Evolutionary conservation across 306 rosid species (phyloP).

Genomic region (Cucurbita ficifolia): DNA sequence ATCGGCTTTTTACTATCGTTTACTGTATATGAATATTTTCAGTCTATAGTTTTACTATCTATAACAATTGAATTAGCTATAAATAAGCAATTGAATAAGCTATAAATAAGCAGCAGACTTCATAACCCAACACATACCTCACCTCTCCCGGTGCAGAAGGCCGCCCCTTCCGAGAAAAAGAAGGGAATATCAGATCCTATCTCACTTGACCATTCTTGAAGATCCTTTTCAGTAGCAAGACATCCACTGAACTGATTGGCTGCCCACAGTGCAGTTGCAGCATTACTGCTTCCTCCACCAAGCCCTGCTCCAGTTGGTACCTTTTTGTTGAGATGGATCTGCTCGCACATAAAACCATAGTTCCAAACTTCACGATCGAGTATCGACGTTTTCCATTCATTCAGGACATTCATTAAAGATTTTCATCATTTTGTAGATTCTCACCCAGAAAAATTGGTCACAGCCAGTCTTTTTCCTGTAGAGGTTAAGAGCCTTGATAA

Average conservation of each 20-base stretch:
- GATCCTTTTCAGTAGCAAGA: conserved; percentile 71
- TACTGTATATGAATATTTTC: no score
- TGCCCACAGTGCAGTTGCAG: conserved; percentile 98
- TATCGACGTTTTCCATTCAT: not conserved
- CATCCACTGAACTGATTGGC: conserved; percentile 79
- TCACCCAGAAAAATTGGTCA: conserved; percentile 77
- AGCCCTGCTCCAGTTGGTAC: conserved; percentile 99
- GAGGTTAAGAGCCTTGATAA: conserved; percentile 91
- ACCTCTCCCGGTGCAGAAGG: conserved; percentile 94
- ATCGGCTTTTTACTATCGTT: no score
- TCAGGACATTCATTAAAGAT: not conserved
- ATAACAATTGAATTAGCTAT: no score
- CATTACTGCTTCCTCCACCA: conserved; percentile 98
- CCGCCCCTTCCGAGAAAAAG: conserved; percentile 92
- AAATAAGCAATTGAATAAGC: no score
- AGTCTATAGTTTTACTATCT: no score
- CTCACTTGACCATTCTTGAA: conserved; percentile 96
- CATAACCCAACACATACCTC: conserved; percentile 31
- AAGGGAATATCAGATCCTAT: conserved; percentile 96
- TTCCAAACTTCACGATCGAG: not conserved
- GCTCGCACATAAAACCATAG: conserved; percentile 12
- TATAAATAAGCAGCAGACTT: no score
- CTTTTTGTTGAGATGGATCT: conserved; percentile 89
- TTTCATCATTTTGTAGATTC: conserved; percentile 6
- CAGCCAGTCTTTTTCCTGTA: conserved; percentile 83